Conservation (phyloP, 1,139 yeast species). For the Pichia sp. region DNA sequence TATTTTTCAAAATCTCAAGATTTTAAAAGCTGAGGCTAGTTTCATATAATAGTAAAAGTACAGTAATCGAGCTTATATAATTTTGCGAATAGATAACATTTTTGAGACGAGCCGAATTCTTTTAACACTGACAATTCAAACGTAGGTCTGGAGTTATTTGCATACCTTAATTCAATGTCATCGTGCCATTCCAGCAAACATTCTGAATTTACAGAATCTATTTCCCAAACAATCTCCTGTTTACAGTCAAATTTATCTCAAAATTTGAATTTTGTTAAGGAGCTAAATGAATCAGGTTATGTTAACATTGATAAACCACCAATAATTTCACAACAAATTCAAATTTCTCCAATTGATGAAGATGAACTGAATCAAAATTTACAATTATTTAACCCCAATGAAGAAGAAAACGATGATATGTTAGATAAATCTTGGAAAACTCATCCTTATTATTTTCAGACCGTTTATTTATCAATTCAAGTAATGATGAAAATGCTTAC, state of each 20-base stretch:
- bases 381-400: not conserved
- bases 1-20: no score
- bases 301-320: constrained; percentile 5
- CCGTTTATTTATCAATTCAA: constrained; percentile 61
- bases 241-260: not conserved
- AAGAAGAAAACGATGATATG: not conserved
- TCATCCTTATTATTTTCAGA: constrained; percentile 55
- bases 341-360: constrained; percentile 1
- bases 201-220: not conserved
- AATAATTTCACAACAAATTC: constrained; percentile 1
- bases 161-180: no score
- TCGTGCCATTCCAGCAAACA: no score
- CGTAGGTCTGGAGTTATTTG: no score
- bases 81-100: no score
- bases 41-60: no score
- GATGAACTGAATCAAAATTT: not conserved
- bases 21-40: no score
- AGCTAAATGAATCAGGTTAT: not conserved
- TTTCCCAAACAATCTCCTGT: not conserved
- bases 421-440: constrained; percentile 36
- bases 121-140: no score
- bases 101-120: no score
- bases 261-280: not conserved
- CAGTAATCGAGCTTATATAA: no score
- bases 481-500: constrained; percentile 74